Conservation (phyloP, 768 basidiomycete genomes). For the Naganishia randhawae region DNA sequence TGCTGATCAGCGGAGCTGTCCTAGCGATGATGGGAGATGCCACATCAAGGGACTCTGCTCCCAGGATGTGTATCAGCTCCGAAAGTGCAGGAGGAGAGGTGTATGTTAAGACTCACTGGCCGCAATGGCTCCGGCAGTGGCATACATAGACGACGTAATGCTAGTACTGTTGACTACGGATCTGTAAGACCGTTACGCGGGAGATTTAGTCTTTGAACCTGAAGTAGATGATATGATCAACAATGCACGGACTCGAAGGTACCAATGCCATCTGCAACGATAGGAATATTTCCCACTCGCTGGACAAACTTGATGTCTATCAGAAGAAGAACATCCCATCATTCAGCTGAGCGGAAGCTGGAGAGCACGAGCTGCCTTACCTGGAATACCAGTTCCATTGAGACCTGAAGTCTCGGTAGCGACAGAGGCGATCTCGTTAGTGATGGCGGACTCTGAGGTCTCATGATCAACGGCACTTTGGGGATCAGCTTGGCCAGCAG, state of each 20-base stretch:
- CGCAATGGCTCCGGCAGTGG: slow-evolving; percentile 40
- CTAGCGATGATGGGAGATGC: slow-evolving; percentile 43
- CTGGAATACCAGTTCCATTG: slow-evolving; percentile 9
- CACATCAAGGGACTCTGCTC: slow-evolving; percentile 45
- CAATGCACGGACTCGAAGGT: slow-evolving; percentile 42
- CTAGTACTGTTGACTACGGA: slow-evolving; percentile 39
- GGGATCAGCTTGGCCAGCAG: neutral
- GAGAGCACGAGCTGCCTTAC: neutral
- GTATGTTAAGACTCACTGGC: slow-evolving; percentile 35
- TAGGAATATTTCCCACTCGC: slow-evolving; percentile 44
- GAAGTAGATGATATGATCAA: neutral
- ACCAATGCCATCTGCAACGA: slow-evolving; percentile 45
- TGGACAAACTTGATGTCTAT: slow-evolving; percentile 47
- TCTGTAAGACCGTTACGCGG: slow-evolving; percentile 24
- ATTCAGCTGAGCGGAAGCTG: neutral
- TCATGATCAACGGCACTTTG: neutral
- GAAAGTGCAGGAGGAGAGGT: neutral
- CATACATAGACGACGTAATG: slow-evolving; percentile 41
- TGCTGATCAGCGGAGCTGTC: slow-evolving; percentile 44
- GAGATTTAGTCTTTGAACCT: too few relatives aligned
- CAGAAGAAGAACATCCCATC: neutral
- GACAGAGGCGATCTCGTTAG: neutral
- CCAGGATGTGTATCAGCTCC: neutral
- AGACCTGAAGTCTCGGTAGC: neutral
- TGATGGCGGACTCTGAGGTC: slow-evolving; percentile 15